Conservation (phyloP, 768 basidiomycete genomes). For the Leucocoprinus sp. region DNA sequence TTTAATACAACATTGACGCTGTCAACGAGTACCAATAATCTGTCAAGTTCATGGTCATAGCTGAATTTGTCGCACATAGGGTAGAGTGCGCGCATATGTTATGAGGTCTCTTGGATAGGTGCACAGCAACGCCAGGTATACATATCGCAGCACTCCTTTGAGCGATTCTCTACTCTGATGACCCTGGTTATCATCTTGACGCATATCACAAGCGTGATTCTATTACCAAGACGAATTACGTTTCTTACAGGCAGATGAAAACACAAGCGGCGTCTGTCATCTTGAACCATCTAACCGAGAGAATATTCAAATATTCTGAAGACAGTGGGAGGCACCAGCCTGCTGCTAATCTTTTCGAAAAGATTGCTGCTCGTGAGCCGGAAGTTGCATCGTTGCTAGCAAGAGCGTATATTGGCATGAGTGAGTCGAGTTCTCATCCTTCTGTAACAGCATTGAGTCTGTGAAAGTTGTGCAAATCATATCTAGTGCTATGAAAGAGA, state of each 20-base stretch:
- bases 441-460: conserved; percentile 46
- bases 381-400: conserved; percentile 87
- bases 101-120: conserved; percentile 39
- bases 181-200: conserved; percentile 83
- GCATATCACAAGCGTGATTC: conserved; percentile 95
- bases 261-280: conserved; percentile 96
- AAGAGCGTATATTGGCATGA: conserved; percentile 92
- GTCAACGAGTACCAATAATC: no score
- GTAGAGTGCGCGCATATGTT: conserved; percentile 90
- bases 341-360: conserved; percentile 92
- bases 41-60: not conserved
- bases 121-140: conserved; percentile 83
- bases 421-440: conserved; percentile 39
- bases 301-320: conserved; percentile 94
- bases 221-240: conserved; percentile 85
- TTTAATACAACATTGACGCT: no score
- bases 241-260: conserved; percentile 86
- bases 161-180: conserved; percentile 92
- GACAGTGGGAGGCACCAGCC: conserved; percentile 82
- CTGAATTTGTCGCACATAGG: conserved; percentile 36
- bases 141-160: conserved; percentile 90
- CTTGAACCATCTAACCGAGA: conserved; percentile 93
- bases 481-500: conserved; percentile 70
- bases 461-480: conserved; percentile 97
- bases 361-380: conserved; percentile 74